A percentile compares a stretch with the other conserved stretches of the same genome.
Evolutionary conservation across 768 basidiomycete species (phyloP).

Genomic region (Harrya chromipes): DNA sequence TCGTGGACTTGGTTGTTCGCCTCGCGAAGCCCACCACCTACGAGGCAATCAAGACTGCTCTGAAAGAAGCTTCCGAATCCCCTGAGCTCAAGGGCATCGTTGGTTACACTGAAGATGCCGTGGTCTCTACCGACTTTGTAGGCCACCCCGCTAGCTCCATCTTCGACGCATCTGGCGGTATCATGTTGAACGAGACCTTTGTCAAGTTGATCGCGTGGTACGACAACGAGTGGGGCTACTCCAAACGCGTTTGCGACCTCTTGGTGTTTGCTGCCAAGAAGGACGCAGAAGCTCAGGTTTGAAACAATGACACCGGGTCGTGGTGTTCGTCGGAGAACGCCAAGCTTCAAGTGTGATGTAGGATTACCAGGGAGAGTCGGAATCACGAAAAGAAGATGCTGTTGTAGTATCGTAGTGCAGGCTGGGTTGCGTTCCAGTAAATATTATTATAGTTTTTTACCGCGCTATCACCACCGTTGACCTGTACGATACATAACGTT

Average conservation of each 20-base stretch:
- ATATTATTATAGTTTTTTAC: constrained; percentile 6
- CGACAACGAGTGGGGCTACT: constrained; percentile 96
- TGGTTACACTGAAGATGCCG: constrained; percentile 89
- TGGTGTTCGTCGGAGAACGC: background rate
- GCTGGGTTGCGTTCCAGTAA: background rate
- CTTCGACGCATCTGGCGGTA: constrained; percentile 94
- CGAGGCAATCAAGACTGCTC: constrained; percentile 82
- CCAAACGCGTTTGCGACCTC: constrained; percentile 87
- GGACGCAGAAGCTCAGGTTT: constrained; percentile 43
- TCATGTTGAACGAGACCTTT: constrained; percentile 87
- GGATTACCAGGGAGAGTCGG: constrained; percentile 6
- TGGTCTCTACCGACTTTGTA: constrained; percentile 94
- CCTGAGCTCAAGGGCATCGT: constrained; percentile 64
- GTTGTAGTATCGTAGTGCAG: constrained; percentile 20
- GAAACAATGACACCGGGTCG: background rate
- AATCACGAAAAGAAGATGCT: constrained; percentile 3
- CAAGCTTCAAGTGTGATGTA: constrained; percentile 12
- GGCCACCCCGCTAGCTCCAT: constrained; percentile 78
- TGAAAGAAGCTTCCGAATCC: constrained; percentile 77
- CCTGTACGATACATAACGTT: too few species aligned
- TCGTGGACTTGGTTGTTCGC: constrained; percentile 95
- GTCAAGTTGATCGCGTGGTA: constrained; percentile 98
- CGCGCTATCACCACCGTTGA: too few species aligned
- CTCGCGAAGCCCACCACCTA: constrained; percentile 83
- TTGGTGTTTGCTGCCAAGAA: constrained; percentile 75